These are phyloP conservation scores for Kondoa malvinella DNA, from an alignment of 768 basidiomycete genomes.

Conservation along the genomic window DNA sequence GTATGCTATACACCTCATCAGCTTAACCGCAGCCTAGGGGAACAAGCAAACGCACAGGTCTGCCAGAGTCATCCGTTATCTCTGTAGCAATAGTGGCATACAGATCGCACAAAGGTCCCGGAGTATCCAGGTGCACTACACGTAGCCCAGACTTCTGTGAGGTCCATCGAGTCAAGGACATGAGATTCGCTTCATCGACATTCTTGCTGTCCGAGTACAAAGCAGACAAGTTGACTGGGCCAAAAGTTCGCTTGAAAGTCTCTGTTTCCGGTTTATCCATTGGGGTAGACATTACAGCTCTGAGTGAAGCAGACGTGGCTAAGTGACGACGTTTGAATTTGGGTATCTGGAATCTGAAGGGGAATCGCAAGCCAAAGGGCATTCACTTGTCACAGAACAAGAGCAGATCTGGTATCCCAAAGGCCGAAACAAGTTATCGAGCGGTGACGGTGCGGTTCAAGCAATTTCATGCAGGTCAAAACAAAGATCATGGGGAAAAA, in stretches of 20 bases:
- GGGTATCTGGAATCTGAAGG: too few relatives aligned
- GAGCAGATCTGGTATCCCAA: neutral
- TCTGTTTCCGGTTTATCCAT: slow-evolving; percentile 23
- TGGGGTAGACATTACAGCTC: too few relatives aligned
- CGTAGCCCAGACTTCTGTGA: slow-evolving; percentile 16
- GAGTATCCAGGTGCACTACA: slow-evolving; percentile 13
- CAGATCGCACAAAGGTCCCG: slow-evolving; percentile 15
- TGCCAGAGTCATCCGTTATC: slow-evolving; percentile 42
- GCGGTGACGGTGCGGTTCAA: too few relatives aligned
- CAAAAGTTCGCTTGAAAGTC: slow-evolving; percentile 5
- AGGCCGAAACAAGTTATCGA: too few relatives aligned
- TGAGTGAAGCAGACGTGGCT: too few relatives aligned
- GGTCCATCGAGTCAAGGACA: slow-evolving; percentile 13
- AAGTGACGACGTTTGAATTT: too few relatives aligned
- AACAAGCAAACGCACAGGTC: slow-evolving; percentile 47
- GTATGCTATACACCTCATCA: slow-evolving; percentile 12
- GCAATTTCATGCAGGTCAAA: too few relatives aligned
- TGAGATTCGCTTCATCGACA: neutral
- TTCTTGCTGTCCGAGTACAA: slow-evolving; percentile 28
- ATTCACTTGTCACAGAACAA: neutral
- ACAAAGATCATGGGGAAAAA: too few relatives aligned
- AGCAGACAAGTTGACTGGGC: slow-evolving; percentile 6
- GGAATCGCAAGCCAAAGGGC: neutral
- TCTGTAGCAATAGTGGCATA: slow-evolving; percentile 17
- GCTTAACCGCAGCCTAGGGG: neutral